Evolutionary conservation across 768 basidiomycete species (phyloP).

Genomic region (Trametes coccinea): DNA sequence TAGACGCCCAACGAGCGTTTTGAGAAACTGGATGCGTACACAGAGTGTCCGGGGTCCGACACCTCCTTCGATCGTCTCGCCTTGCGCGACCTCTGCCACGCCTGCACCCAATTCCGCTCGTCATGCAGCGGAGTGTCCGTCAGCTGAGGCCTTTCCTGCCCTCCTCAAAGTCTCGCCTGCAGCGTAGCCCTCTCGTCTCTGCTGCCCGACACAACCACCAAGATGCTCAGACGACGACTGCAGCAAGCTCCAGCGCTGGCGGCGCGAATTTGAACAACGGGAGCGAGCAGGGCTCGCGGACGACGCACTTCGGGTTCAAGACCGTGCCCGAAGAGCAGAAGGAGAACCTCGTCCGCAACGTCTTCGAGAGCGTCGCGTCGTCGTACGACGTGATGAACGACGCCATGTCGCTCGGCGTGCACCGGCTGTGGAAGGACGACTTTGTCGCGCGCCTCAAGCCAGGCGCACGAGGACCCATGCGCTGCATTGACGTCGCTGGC

Average conservation of each 20-base stretch:
- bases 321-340: constrained; percentile 86
- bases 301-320: constrained; percentile 91
- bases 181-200: not conserved
- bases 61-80: constrained; percentile 1
- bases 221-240: constrained; percentile 6
- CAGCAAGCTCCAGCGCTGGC: not conserved
- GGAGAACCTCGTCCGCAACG: constrained; percentile 86
- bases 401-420: constrained; percentile 95
- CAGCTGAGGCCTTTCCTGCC: constrained; percentile 18
- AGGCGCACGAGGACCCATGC: constrained; percentile 69
- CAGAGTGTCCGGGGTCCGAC: constrained; percentile 3
- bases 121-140: constrained; percentile 21
- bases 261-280: constrained; percentile 6
- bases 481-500: constrained; percentile 94
- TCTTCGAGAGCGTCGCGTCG: constrained; percentile 94
- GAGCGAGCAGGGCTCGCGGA: constrained; percentile 32
- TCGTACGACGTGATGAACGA: constrained; percentile 99
- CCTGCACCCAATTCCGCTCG: constrained; percentile 4
- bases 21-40: constrained; percentile 16
- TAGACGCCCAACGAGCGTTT: not conserved
- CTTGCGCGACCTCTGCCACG: constrained; percentile 4
- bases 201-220: constrained; percentile 15
- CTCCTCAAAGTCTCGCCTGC: not conserved
- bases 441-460: constrained; percentile 77
- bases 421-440: constrained; percentile 95